Evolutionary conservation across 179 eudicot species (phyloP).

Genomic region (Heliamphora pulchella): DNA sequence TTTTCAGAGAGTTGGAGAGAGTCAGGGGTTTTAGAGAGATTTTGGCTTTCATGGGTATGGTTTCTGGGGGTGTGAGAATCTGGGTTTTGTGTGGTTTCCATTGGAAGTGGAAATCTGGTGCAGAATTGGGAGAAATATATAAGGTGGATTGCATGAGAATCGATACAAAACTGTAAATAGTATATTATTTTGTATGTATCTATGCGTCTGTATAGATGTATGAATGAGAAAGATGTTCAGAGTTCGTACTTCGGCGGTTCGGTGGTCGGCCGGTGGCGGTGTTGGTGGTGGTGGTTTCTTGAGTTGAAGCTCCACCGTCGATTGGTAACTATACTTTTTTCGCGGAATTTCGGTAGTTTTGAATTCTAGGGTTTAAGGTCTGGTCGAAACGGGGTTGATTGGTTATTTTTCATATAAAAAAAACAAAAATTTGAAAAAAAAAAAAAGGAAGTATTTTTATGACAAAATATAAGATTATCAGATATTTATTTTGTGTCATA

Average conservation of each 20-base stretch:
- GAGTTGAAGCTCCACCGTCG: neutral
- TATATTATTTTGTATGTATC: neutral
- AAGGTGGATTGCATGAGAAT: constrained; percentile 39
- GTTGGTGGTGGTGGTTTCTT: neutral
- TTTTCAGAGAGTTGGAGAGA: constrained; percentile 28
- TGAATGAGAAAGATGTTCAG: neutral
- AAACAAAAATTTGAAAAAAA: too few species aligned
- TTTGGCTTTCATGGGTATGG: constrained; percentile 18
- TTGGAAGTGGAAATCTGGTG: constrained; percentile 20
- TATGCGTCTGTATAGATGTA: neutral
- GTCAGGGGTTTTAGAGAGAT: constrained; percentile 32
- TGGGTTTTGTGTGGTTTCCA: constrained; percentile 28
- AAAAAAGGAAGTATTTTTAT: too few species aligned
- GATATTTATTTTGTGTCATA: too few species aligned
- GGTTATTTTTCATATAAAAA: too few species aligned
- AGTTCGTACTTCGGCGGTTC: neutral
- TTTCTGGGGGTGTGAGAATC: constrained; percentile 17
- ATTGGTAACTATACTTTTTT: neutral
- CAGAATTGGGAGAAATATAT: constrained; percentile 19
- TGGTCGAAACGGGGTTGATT: neutral
- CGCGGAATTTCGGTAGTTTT: constrained; percentile 6
- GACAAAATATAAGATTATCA: too few species aligned
- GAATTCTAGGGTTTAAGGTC: constrained; percentile 16
- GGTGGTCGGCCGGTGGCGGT: too few species aligned
- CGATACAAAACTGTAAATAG: neutral